Evolutionary conservation across 176 grass and related monocot genomes (phyloP).

Genomic region (Typha latifolia): DNA sequence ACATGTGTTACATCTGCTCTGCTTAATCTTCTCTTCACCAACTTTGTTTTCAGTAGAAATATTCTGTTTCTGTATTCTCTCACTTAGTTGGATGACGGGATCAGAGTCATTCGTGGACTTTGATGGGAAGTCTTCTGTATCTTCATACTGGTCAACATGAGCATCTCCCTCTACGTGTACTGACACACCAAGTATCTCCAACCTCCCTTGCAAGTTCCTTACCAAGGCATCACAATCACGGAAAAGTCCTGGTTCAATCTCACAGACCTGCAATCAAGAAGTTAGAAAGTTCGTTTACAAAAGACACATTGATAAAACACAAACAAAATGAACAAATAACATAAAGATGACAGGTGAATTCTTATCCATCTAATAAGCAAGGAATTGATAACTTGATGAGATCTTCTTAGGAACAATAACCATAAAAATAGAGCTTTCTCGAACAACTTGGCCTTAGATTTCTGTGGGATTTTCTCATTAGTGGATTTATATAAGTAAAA

Average conservation of each 20-base stretch:
- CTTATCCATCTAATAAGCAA: not conserved
- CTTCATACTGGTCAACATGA: constrained; percentile 42
- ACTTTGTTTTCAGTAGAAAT: constrained; percentile 28
- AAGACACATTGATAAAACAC: not conserved
- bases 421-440: not conserved
- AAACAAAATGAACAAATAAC: not conserved
- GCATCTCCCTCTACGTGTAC: constrained; percentile 42
- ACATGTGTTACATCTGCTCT: constrained; percentile 67
- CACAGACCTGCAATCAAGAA: constrained; percentile 52
- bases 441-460: not conserved
- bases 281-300: not conserved
- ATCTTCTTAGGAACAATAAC: not conserved
- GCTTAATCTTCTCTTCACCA: constrained; percentile 28
- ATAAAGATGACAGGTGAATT: not conserved
- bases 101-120: constrained; percentile 25
- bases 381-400: not conserved
- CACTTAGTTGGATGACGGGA: constrained; percentile 26
- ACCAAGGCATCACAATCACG: constrained; percentile 65
- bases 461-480: no score
- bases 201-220: constrained; percentile 53
- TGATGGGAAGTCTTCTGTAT: constrained; percentile 27
- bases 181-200: constrained; percentile 72
- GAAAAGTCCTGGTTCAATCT: constrained; percentile 71
- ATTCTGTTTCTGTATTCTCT: constrained; percentile 45
- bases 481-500: no score